A percentile compares a stretch with the other conserved stretches of the same genome.
phyloP scores from a whole-genome alignment of 2,329 filamentous ascomycete species.

The Dendryphion nanum region DNA sequence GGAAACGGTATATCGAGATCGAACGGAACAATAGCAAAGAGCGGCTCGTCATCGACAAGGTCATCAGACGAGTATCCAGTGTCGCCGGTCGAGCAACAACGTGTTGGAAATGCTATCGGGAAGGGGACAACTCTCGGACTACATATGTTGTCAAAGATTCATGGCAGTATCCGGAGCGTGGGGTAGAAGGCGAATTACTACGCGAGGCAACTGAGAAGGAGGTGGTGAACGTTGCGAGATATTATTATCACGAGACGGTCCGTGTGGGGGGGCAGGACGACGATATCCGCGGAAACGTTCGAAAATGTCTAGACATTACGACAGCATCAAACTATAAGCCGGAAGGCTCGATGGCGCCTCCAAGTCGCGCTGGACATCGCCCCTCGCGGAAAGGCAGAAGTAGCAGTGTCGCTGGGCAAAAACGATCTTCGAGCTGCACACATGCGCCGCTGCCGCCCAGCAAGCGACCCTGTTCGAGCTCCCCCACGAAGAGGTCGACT shows the following conservation, averaged over 20 bases:
- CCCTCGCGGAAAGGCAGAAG: conserved; percentile 11
- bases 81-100: conserved; percentile 16
- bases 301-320: conserved; percentile 16
- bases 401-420: neutral
- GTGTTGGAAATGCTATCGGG: conserved; percentile 35
- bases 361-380: conserved; percentile 14
- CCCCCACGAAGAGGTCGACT: conserved; percentile 17
- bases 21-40: conserved; percentile 26
- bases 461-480: conserved; percentile 10
- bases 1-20: conserved; percentile 43
- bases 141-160: conserved; percentile 47
- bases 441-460: conserved; percentile 5
- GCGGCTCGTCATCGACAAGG: conserved; percentile 16
- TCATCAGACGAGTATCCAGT: conserved; percentile 14
- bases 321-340: neutral
- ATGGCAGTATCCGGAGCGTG: conserved; percentile 44
- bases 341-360: conserved; percentile 3
- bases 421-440: conserved; percentile 9
- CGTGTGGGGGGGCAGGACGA: conserved; percentile 32
- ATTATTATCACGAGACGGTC: conserved; percentile 45
- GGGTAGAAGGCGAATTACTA: conserved; percentile 45
- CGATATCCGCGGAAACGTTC: conserved; percentile 36
- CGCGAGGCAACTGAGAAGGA: conserved; percentile 35
- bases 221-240: conserved; percentile 42
- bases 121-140: conserved; percentile 33